Evolutionary conservation across 441 rosid genomes (phyloP).

Genomic region (Erodium chrysanthum): DNA sequence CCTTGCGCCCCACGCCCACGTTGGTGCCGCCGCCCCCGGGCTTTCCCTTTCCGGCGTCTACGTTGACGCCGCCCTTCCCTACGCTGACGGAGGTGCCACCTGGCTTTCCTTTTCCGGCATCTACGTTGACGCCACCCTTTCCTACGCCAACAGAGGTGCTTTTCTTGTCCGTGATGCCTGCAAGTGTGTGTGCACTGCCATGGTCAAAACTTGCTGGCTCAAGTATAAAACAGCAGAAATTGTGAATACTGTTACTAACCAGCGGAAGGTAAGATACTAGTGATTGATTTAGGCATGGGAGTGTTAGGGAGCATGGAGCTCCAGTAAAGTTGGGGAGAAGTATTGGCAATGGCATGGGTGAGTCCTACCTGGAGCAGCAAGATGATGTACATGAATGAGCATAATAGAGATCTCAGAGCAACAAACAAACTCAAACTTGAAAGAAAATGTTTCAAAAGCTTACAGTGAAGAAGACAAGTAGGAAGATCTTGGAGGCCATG

Average conservation of each 20-base stretch:
- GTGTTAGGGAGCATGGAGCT: neutral
- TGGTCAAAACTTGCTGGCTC: neutral
- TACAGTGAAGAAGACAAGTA: neutral
- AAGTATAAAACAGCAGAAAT: too few relatives aligned
- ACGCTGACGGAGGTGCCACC: conserved; percentile 8
- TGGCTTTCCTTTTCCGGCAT: conserved; percentile 37
- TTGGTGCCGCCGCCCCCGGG: conserved; percentile 1
- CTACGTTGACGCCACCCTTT: conserved; percentile 36
- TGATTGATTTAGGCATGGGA: conserved; percentile 2
- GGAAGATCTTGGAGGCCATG: neutral
- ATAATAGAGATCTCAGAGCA: neutral
- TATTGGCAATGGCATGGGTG: neutral
- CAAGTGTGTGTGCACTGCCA: conserved; percentile 5
- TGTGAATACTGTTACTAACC: neutral
- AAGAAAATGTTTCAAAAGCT: neutral
- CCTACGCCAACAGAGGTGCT: conserved; percentile 22
- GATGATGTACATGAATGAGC: too few relatives aligned
- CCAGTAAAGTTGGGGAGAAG: conserved; percentile 1
- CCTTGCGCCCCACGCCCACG: too few relatives aligned
- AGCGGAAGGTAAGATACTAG: neutral
- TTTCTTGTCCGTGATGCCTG: conserved; percentile 45
- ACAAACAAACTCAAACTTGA: neutral
- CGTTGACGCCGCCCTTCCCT: conserved; percentile 38
- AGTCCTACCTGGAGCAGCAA: neutral
- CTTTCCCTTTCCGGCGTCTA: conserved; percentile 38